phyloP scores from a whole-genome alignment of 129 eudicot species.

The Solidago caesia region DNA sequence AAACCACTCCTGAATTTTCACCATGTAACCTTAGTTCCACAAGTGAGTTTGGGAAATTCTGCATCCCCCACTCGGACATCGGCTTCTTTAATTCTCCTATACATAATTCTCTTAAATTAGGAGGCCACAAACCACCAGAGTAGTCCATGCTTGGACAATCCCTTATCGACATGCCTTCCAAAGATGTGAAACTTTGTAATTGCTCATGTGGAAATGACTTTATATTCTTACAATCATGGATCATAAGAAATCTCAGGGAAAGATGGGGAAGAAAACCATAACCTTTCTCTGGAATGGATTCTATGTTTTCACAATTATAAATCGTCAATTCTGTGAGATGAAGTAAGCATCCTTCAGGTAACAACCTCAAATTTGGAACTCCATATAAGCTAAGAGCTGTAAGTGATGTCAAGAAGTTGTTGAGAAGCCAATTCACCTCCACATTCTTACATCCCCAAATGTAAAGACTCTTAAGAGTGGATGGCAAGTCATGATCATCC shows the following conservation, averaged over 20 bases:
- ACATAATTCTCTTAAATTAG: constrained; percentile 4
- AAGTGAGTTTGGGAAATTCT: constrained; percentile 24
- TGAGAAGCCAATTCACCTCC: constrained; percentile 13
- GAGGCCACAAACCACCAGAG: constrained; percentile 19
- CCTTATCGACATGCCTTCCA: not conserved
- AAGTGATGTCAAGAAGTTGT: constrained; percentile 21
- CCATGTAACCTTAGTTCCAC: not conserved
- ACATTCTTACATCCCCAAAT: not conserved
- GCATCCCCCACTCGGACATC: constrained; percentile 23
- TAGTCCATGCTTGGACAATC: constrained; percentile 19
- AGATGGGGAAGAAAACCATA: constrained; percentile 18
- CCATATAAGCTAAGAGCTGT: not conserved
- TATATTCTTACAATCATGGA: constrained; percentile 14
- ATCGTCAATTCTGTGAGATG: constrained; percentile 15
- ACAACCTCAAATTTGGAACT: not conserved
- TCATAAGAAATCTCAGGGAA: not conserved
- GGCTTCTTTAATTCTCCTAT: constrained; percentile 18
- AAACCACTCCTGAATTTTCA: not conserved
- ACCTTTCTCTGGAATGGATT: constrained; percentile 25
- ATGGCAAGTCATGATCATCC: not conserved
- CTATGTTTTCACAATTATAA: constrained; percentile 1
- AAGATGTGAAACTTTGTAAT: constrained; percentile 20
- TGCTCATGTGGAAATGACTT: constrained; percentile 24
- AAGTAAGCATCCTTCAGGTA: constrained; percentile 12
- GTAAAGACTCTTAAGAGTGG: constrained; percentile 11